phyloP scores from a whole-genome alignment of 2,329 filamentous ascomycete species.

The Cordyceps javanica region DNA sequence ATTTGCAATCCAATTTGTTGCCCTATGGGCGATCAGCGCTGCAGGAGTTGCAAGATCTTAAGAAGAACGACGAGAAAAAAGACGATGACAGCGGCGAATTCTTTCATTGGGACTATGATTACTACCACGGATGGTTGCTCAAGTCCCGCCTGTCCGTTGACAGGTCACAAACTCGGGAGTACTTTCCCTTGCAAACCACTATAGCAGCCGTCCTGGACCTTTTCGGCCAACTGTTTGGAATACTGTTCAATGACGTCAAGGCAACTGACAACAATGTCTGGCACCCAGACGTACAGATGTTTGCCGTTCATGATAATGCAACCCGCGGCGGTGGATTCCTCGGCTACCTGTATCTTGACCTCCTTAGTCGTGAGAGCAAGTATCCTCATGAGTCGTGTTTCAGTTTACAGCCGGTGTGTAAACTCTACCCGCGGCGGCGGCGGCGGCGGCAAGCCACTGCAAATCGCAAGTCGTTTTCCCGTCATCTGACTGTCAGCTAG shows the following conservation, averaged over 20 bases:
- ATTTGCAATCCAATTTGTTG: background rate
- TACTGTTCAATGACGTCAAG: background rate
- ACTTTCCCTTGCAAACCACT: background rate
- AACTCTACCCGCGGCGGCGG: background rate
- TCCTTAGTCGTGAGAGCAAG: conserved; percentile 4
- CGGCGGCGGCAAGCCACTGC: background rate
- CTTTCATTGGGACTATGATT: conserved; percentile 5
- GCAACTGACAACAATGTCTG: background rate
- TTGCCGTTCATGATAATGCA: conserved; percentile 6
- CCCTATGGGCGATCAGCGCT: background rate
- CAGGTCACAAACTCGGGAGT: background rate
- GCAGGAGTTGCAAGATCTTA: background rate
- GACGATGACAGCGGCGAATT: background rate
- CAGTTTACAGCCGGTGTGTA: conserved; percentile 9
- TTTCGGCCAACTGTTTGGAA: background rate
- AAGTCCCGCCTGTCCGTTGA: background rate
- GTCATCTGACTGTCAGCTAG: conserved; percentile 19
- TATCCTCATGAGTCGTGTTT: background rate
- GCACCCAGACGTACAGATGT: conserved; percentile 2
- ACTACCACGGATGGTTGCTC: background rate
- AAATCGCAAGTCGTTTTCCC: background rate
- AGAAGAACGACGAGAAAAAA: background rate
- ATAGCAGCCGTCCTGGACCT: background rate
- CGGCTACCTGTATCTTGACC: conserved; percentile 13
- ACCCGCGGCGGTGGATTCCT: background rate